phyloP scores from a whole-genome alignment of 306 rosid genomes.

The Inga laurina region DNA sequence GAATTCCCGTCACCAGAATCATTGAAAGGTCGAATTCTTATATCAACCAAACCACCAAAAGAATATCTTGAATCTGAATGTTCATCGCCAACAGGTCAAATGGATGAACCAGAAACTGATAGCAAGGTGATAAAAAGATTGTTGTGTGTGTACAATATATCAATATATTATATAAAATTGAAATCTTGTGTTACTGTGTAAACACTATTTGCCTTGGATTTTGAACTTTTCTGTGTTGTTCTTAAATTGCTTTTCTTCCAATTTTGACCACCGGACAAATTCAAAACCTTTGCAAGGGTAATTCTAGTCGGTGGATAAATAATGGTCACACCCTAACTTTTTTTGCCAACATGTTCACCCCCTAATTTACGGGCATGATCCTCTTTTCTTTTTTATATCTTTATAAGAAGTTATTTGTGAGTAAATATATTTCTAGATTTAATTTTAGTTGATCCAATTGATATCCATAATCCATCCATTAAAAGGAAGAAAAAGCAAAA shows the following conservation, averaged over 20 bases:
- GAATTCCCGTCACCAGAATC: constrained; percentile 92
- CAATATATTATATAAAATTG: no score
- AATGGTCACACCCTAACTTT: no score
- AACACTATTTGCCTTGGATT: background rate
- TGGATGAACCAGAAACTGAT: constrained; percentile 40
- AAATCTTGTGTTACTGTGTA: background rate
- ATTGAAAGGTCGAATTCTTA: constrained; percentile 61
- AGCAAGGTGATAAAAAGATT: constrained; percentile 47
- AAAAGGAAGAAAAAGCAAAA: background rate
- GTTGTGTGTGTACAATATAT: background rate
- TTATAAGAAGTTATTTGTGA: background rate
- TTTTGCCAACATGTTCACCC: no score
- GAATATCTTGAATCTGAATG: constrained; percentile 54
- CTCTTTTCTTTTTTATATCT: background rate
- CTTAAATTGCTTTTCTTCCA: background rate
- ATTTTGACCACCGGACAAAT: background rate
- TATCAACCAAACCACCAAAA: constrained; percentile 90
- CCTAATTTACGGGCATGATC: background rate
- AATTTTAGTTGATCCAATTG: background rate
- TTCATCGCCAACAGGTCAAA: constrained; percentile 27
- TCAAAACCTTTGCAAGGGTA: background rate
- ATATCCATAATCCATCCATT: background rate
- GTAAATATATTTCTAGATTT: background rate
- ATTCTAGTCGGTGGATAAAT: no score
- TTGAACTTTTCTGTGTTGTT: background rate